Conservation (phyloP, 1,284 basidiomycete species). For the Stereum hirsutum region DNA sequence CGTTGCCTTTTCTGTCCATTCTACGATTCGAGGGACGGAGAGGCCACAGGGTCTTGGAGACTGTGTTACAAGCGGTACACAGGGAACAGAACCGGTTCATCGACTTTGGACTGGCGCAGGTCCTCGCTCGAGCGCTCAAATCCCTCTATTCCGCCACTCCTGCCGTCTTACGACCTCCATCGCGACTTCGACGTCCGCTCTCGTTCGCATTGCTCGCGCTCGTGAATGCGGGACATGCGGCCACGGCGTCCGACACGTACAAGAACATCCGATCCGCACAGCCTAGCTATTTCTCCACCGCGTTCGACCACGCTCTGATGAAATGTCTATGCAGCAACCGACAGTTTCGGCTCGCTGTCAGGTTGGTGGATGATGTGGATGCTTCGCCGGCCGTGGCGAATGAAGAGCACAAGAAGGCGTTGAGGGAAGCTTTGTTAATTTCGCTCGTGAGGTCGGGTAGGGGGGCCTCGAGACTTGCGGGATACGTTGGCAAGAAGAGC, state of each 20-base stretch:
- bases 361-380: conserved; percentile 12
- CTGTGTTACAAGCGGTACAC: conserved; percentile 7
- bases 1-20: conserved; percentile 6
- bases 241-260: conserved; percentile 22
- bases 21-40: conserved; percentile 4
- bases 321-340: conserved; percentile 22
- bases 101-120: conserved; percentile 18
- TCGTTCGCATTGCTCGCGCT: conserved; percentile 28
- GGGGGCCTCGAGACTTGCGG: too few relatives aligned
- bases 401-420: too few relatives aligned
- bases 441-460: too few relatives aligned
- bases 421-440: too few relatives aligned
- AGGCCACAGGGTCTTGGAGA: conserved; percentile 3
- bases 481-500: too few relatives aligned
- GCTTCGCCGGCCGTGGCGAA: too few relatives aligned
- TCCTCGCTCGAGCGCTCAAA: conserved; percentile 21
- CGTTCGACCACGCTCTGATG: conserved; percentile 23
- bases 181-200: conserved; percentile 23
- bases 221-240: conserved; percentile 22
- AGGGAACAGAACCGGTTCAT: conserved; percentile 14
- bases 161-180: conserved; percentile 8
- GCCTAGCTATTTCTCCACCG: conserved; percentile 25
- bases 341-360: conserved; percentile 19
- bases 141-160: conserved; percentile 17
- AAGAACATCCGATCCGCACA: conserved; percentile 19